A percentile compares a stretch with the other conserved stretches of the same genome.
These are phyloP conservation scores for Hibiscus syriacus DNA, from an alignment of 345 rosid genomes.

Conservation along the genomic window DNA sequence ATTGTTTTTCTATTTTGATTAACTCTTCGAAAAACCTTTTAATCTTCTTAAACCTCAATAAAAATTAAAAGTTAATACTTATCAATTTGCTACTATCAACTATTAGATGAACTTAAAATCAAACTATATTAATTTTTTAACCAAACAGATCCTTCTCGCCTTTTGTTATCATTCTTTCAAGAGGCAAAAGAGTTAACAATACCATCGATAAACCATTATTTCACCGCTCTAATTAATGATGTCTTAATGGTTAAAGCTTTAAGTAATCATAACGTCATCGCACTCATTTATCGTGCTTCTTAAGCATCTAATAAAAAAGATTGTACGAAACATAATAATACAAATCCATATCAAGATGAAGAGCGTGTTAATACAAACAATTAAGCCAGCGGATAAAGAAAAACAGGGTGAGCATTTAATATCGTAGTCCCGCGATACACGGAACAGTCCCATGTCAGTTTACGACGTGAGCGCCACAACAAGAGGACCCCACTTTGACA, in stretches of 20 bases:
- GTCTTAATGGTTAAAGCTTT: neutral
- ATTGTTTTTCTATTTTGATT: too few relatives aligned
- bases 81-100: too few relatives aligned
- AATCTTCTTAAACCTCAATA: too few relatives aligned
- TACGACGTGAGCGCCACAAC: neutral
- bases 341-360: neutral
- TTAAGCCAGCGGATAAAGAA: neutral
- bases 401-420: neutral
- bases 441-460: neutral
- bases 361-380: too few relatives aligned
- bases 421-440: neutral
- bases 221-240: too few relatives aligned
- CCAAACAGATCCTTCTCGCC: too few relatives aligned
- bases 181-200: neutral
- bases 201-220: too few relatives aligned
- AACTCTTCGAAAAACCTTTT: too few relatives aligned
- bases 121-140: too few relatives aligned
- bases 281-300: neutral
- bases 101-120: too few relatives aligned
- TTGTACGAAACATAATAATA: neutral
- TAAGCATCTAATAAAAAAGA: neutral
- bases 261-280: neutral
- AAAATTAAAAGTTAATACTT: too few relatives aligned
- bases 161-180: too few relatives aligned
- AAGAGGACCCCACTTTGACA: neutral